Evolutionary conservation across 768 basidiomycete genomes (phyloP), one percentile per base, ranked within the genome.

Genomic region (Mycena chlorophos): DNA sequence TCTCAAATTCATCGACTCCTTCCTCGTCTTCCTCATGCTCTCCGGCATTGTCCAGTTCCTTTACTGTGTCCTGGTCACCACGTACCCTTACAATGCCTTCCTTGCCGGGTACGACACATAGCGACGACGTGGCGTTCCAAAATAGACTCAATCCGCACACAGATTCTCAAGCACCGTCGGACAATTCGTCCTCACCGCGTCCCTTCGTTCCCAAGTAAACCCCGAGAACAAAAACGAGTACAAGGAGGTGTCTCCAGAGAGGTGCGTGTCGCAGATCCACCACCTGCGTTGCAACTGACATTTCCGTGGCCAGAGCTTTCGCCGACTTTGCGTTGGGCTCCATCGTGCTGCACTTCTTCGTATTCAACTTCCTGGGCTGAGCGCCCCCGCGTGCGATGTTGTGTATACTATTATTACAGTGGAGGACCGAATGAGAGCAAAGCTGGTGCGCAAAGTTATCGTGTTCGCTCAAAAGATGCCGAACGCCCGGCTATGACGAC

Each of bases 61-160:
- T 10, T 98, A 98, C 75, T 94, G 96, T 75, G 73, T 96, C 27
- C 78, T 93, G 62, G 80, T 99, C 58, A 94, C 94, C 55, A 89
- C 86, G 75, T 98, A 86, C 73, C 97, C 97, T 22, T 98, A 95
- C 79, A 98, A 99, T 64, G 94, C 97, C 34, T 99, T 99, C 75
- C 73, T 98, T 63, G 87, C 94, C 60, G 95, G 94, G 97, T 98
- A 73, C n/a, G n/a, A n/a, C n/a, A n/a, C n/a, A n/a, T n/a, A n/a
- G n/a, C n/a, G n/a, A 58, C 91, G 73, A 6, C 17, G 1, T 30
- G 51, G 19, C 23, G 19, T 42, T 14, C 12, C 55, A 14, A 13
- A n/a, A 29, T 37, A 3, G 10, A 23, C 25, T 26, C 19, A 20
- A 26, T 38, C 3, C 31, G 6, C 26, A 43, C 12, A 2, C 56